Percentiles rank a stretch among this genome's conserved stretches.
Evolutionary conservation across 805 yeast species (phyloP).

Genomic region (Ogataea methylovora): DNA sequence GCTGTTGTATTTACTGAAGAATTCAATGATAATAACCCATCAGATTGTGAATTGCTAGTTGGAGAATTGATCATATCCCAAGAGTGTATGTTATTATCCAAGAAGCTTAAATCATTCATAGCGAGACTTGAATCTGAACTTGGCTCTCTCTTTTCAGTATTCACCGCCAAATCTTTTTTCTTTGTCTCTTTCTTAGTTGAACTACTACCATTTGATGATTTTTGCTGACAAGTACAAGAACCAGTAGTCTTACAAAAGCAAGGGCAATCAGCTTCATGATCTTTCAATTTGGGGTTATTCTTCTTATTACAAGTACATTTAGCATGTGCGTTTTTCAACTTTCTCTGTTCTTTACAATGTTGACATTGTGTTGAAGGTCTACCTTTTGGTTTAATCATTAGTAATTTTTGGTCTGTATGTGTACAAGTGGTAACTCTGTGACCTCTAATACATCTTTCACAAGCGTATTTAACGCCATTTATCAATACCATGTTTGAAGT

Average conservation of each 20-base stretch:
- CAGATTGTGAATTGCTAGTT: conserved; percentile 3
- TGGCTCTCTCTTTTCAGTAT: not conserved
- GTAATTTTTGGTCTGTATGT: conserved; percentile 84
- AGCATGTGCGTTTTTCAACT: conserved; percentile 56
- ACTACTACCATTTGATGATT: conserved; percentile 11
- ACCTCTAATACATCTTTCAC: conserved; percentile 92
- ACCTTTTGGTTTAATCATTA: conserved; percentile 94
- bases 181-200: conserved; percentile 6
- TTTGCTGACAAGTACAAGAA: conserved; percentile 24
- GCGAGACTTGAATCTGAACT: not conserved
- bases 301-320: conserved; percentile 64
- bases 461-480: conserved; percentile 92
- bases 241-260: conserved; percentile 27
- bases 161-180: conserved; percentile 3
- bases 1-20: not conserved
- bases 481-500: conserved; percentile 82
- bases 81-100: conserved; percentile 12
- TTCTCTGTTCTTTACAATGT: conserved; percentile 75
- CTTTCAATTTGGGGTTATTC: conserved; percentile 17
- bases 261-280: conserved; percentile 19
- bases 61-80: conserved; percentile 25
- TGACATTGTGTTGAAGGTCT: conserved; percentile 89
- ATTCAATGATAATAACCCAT: not conserved
- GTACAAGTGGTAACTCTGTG: conserved; percentile 92
- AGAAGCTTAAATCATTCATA: not conserved